phyloP scores from a whole-genome alignment of 2,329 filamentous ascomycete species.

The Dissoconium aciculare region DNA sequence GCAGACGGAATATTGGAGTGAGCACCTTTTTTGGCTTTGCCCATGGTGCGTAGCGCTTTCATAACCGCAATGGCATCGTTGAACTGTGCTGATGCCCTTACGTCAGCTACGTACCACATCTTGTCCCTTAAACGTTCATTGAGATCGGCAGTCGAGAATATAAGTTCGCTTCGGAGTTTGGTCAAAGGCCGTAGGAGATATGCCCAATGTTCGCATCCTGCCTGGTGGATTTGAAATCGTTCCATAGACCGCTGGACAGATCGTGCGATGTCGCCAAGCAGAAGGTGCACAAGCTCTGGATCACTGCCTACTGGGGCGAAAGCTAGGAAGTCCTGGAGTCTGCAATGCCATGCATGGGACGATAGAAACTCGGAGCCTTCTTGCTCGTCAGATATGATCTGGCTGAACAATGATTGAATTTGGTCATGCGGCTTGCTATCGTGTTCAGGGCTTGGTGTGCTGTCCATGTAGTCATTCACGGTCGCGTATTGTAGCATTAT shows the following conservation, averaged over 20 bases:
- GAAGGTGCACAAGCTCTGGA: slow-evolving; percentile 2
- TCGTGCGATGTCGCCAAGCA: slow-evolving; percentile 7
- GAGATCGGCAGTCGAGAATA: slow-evolving; percentile 6
- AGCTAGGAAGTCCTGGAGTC: slow-evolving; percentile 9
- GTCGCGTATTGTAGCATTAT: too few relatives aligned
- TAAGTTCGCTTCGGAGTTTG: slow-evolving; percentile 3
- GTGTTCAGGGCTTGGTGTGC: too few relatives aligned
- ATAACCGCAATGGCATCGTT: slow-evolving; percentile 77
- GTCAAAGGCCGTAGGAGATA: slow-evolving; percentile 4
- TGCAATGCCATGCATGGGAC: slow-evolving; percentile 48
- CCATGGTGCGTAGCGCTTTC: slow-evolving; percentile 82
- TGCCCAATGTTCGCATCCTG: slow-evolving; percentile 7
- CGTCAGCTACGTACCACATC: slow-evolving; percentile 97
- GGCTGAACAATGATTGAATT: slow-evolving; percentile 43
- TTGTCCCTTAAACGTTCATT: slow-evolving; percentile 50
- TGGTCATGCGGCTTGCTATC: slow-evolving; percentile 1
- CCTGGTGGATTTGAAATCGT: slow-evolving; percentile 5
- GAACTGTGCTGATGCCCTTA: slow-evolving; percentile 77
- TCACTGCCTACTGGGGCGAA: slow-evolving; percentile 4
- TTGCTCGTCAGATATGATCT: slow-evolving; percentile 61
- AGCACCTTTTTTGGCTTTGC: slow-evolving; percentile 34
- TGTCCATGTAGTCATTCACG: too few relatives aligned
- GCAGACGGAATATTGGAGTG: slow-evolving; percentile 27
- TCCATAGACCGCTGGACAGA: slow-evolving; percentile 5
- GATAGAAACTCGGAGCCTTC: slow-evolving; percentile 70